Percentiles rank a stretch among this genome's conserved stretches.
Evolutionary conservation across 345 rosid species (phyloP).

Genomic region (Brassica incana): DNA sequence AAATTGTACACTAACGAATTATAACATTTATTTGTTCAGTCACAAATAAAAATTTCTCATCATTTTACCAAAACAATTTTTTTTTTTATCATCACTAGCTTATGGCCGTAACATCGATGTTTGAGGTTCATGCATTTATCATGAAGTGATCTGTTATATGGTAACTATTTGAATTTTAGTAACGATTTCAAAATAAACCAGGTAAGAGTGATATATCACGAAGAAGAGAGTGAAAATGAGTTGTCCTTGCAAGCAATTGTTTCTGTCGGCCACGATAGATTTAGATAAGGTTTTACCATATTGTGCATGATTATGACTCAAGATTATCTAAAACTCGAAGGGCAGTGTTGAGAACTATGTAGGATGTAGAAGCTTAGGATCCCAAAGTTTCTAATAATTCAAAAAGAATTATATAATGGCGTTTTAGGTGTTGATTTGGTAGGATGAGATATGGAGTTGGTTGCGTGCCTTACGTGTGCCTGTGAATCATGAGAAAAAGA

Average conservation of each 20-base stretch:
- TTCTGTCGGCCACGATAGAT: conserved; percentile 39
- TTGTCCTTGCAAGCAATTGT: conserved; percentile 28
- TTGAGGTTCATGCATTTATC: not conserved
- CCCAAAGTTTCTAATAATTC: not conserved
- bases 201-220: conserved; percentile 1
- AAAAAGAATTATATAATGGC: not conserved
- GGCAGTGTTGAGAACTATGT: not conserved
- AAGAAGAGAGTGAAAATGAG: conserved; percentile 22
- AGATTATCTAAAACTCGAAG: not conserved
- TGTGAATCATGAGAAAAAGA: conserved; percentile 18
- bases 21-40: no score
- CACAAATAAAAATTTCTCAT: no score
- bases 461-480: conserved; percentile 23
- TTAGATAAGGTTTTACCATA: conserved; percentile 4
- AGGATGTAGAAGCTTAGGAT: not conserved
- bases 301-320: conserved; percentile 2
- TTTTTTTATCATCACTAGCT: not conserved
- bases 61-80: no score
- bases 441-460: conserved; percentile 17
- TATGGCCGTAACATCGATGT: not conserved
- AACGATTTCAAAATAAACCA: conserved; percentile 2
- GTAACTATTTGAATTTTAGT: not conserved
- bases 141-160: conserved; percentile 14
- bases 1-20: not conserved
- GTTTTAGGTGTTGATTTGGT: conserved; percentile 31